Conservation (phyloP, 805 yeast species). For the Jamesozyma hellenica region DNA sequence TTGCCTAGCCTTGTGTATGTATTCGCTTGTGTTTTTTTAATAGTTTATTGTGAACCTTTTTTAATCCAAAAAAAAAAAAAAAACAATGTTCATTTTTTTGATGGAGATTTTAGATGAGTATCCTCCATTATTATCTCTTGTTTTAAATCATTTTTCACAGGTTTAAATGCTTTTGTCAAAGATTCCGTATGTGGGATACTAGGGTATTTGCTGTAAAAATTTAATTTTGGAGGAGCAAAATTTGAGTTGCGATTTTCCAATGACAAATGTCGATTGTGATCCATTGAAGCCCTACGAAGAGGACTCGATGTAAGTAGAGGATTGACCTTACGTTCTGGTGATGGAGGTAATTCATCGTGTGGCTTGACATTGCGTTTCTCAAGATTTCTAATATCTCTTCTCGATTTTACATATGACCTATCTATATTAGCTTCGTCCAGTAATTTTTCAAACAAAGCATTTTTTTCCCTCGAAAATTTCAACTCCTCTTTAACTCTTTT, state of each 20-base stretch:
- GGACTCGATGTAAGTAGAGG: constrained; percentile 30
- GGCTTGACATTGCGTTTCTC: constrained; percentile 26
- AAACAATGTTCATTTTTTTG: too few relatives aligned
- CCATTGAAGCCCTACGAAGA: constrained; percentile 8
- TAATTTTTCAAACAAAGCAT: constrained; percentile 20
- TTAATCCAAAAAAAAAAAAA: too few relatives aligned
- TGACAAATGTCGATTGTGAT: neutral
- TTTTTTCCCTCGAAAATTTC: constrained; percentile 26
- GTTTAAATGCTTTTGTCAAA: constrained; percentile 10
- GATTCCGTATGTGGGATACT: constrained; percentile 25
- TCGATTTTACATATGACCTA: constrained; percentile 24
- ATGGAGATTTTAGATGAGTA: too few relatives aligned
- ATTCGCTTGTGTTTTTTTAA: too few relatives aligned
- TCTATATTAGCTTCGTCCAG: constrained; percentile 28
- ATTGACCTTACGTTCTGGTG: constrained; percentile 13
- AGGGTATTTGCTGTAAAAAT: constrained; percentile 24
- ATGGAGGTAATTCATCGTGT: constrained; percentile 24
- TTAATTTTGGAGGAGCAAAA: constrained; percentile 6
- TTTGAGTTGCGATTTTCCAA: neutral
- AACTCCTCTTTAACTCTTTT: constrained; percentile 12
- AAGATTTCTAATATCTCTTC: constrained; percentile 26
- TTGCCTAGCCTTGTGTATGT: too few relatives aligned
- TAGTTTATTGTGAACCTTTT: too few relatives aligned
- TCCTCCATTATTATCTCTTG: too few relatives aligned
- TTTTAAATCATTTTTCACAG: neutral